Evolutionary conservation across 768 basidiomycete species (phyloP), one percentile per base, ranked within the genome.

Genomic region (Tulasnella sp.): DNA sequence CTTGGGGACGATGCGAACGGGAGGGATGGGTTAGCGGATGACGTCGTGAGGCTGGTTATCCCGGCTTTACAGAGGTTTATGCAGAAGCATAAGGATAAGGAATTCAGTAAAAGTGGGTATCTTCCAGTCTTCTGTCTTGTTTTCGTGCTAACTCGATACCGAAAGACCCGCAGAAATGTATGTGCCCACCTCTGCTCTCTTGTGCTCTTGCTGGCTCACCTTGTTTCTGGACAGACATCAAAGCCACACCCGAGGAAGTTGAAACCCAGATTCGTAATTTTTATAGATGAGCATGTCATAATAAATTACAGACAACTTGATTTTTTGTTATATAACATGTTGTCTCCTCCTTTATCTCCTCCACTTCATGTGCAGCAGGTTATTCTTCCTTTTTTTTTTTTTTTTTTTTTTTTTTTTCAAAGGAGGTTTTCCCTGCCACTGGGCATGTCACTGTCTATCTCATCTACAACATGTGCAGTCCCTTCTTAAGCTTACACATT

Each of bases 41-140:
- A 90, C 66, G 81, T 82, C 6, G 78, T 83, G 25, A 84, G 81
- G 70, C 72, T 89, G 6, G 82, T 89, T 9, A 76, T 88, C 8
- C 86, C 87, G 23, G 77, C 77, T 39, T 72, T 91, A 60, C 78
- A 83, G 68, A 71, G 81, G 56, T 89, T 90, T 64, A 77, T 76
- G 60, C 81, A 84, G 68, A 83, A 81, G 66, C 80, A 84, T 63
- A 75, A 74, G 35, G 86, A 86, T 40, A 87, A 84, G 67, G 86
- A 89, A 62, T 86, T 88, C 63, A 87, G 86, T 67, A 86, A 84
- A 71, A 86, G 88, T 88, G 62, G 64, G 77, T 71, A 2, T 11
- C 51, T 25, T 17, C 63, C 54, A 51, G 59, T 25, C 39, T 25
- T 54, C 52, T 12, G 43, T 46, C 25, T 2, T 46, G 45, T 15